Percentiles rank a stretch among this genome's conserved stretches.
These are phyloP conservation scores for Cryptococcus depauperatus DNA, from an alignment of 1,284 basidiomycete species.

Conservation along the genomic window DNA sequence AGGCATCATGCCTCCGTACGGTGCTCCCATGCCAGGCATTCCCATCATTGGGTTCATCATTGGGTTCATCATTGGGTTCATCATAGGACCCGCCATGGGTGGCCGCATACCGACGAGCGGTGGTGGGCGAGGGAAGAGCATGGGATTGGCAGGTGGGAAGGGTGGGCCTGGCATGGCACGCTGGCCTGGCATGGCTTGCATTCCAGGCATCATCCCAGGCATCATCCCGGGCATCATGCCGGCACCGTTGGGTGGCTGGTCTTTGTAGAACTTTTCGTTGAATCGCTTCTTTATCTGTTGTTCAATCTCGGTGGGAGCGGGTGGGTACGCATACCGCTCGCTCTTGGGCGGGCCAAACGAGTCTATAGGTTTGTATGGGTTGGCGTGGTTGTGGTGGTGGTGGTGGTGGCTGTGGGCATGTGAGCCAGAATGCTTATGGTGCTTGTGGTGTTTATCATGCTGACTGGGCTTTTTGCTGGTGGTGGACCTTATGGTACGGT, in stretches of 20 bases:
- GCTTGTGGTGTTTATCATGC: too few species aligned
- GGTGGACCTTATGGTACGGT: too few species aligned
- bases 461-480: too few species aligned
- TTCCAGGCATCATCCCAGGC: slow-evolving; percentile 6
- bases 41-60: slow-evolving; percentile 18
- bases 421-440: too few species aligned
- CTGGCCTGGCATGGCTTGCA: neutral
- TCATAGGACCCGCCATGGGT: slow-evolving; percentile 15
- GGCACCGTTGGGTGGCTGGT: neutral
- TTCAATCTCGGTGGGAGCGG: slow-evolving; percentile 22
- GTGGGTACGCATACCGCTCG: slow-evolving; percentile 30
- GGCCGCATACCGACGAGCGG: slow-evolving; percentile 10
- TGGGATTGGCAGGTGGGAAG: slow-evolving; percentile 12
- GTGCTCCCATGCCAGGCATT: too few species aligned
- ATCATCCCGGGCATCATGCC: slow-evolving; percentile 1
- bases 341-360: slow-evolving; percentile 20
- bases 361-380: slow-evolving; percentile 19
- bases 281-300: slow-evolving; percentile 21
- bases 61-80: slow-evolving; percentile 8
- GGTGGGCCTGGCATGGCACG: slow-evolving; percentile 7
- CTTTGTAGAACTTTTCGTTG: slow-evolving; percentile 14
- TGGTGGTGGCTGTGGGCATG: too few species aligned
- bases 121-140: slow-evolving; percentile 14
- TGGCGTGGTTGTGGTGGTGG: too few species aligned
- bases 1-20: too few species aligned